These are phyloP conservation scores for Hemileia vastatrix DNA, from an alignment of 1,284 basidiomycete genomes.

Conservation along the genomic window DNA sequence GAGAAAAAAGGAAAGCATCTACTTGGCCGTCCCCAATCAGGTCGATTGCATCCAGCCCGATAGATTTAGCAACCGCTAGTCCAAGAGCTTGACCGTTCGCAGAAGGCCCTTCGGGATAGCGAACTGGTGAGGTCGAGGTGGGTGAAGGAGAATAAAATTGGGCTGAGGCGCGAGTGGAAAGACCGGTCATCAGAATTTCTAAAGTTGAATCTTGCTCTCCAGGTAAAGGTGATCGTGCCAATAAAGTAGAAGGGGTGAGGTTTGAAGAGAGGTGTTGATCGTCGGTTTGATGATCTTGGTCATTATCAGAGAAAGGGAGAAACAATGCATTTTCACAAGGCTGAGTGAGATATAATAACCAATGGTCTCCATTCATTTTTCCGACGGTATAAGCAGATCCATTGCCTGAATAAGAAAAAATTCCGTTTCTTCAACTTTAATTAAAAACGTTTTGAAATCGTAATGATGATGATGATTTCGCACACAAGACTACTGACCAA, in stretches of 20 bases:
- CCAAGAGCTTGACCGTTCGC: conserved; percentile 56
- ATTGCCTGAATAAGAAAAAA: conserved; percentile 47
- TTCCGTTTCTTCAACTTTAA: background rate
- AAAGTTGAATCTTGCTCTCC: conserved; percentile 69
- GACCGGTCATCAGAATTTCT: conserved; percentile 95
- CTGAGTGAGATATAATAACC: conserved; percentile 84
- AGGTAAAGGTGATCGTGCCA: conserved; percentile 4
- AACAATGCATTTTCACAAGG: conserved; percentile 47
- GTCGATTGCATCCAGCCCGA: conserved; percentile 80
- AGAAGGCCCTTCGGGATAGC: conserved; percentile 29
- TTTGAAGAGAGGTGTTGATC: conserved; percentile 32
- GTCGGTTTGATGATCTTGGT: conserved; percentile 35
- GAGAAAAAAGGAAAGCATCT: conserved; percentile 87
- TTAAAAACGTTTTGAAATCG: background rate
- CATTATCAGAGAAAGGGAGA: conserved; percentile 43
- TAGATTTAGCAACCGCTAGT: conserved; percentile 56
- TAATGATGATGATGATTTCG: background rate
- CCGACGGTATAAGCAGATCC: conserved; percentile 95
- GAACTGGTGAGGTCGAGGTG: conserved; percentile 41
- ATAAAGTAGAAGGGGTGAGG: conserved; percentile 41
- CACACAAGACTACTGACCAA: conserved; percentile 49
- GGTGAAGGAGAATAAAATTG: conserved; percentile 63
- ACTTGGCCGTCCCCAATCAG: conserved; percentile 66
- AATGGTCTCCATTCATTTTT: conserved; percentile 97
- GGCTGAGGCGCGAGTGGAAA: conserved; percentile 63